Conservation (phyloP, 257 asterid genomes). For the Paulownia fortunei region DNA sequence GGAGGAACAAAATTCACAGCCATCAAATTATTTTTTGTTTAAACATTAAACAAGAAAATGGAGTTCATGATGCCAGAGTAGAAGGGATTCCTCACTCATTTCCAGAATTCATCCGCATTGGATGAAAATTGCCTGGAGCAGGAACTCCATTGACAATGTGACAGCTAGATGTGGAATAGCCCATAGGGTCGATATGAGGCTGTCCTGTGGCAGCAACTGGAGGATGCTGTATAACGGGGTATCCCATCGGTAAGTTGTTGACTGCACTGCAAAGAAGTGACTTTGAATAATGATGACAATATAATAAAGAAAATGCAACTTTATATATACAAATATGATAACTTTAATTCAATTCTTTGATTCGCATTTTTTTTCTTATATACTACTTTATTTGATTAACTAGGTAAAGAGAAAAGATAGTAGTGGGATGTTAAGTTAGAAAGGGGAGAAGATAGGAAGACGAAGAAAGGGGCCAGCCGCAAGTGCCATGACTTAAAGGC, state of each 20-base stretch:
- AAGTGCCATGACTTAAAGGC: background rate
- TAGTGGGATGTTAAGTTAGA: background rate
- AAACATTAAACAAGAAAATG: conserved; percentile 19
- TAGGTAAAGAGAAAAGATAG: background rate
- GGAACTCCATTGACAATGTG: conserved; percentile 93
- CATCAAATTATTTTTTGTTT: background rate
- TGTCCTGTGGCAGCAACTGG: conserved; percentile 72
- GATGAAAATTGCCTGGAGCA: conserved; percentile 80
- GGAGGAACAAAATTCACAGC: background rate
- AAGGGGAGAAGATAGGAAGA: background rate
- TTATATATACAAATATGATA: background rate
- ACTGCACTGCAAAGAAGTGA: conserved; percentile 77
- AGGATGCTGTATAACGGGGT: conserved; percentile 85
- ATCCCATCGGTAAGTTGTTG: conserved; percentile 93
- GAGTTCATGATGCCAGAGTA: conserved; percentile 12
- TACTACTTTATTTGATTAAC: background rate
- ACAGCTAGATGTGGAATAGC: conserved; percentile 61
- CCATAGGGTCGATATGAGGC: conserved; percentile 81
- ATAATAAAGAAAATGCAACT: conserved; percentile 14
- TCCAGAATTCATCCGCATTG: conserved; percentile 85
- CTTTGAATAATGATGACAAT: conserved; percentile 49
- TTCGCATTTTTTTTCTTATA: background rate
- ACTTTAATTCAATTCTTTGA: background rate
- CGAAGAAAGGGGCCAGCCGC: background rate
- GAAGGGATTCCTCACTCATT: conserved; percentile 63